Base-by-base conservation (phyloP, 2,329 filamentous ascomycete species). In the Fusarium sambucinum region DNA sequence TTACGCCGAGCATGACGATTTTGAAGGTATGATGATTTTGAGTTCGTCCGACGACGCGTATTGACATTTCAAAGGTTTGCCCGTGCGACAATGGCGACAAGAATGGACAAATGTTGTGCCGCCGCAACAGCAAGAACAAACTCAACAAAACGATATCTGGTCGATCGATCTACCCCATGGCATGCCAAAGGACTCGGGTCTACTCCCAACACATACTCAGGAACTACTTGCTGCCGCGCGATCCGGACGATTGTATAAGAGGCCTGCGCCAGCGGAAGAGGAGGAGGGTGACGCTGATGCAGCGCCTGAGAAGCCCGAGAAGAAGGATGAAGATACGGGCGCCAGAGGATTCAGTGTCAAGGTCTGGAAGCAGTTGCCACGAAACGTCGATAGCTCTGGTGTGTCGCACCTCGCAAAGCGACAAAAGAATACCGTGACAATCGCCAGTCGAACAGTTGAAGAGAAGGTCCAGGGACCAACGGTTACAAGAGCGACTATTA, bases 1-100 rank as follows among this genome's bases (percentile, higher is more conserved):
- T 52, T 87, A 86, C 67, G 81, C 84, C 38, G 87, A 89, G 68
- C 86, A 88, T 72, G 87, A 89, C 73, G 86, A 88, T 66, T 88
- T 89, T 57, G 87, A 89, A 79, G 86, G 84, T 85, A 76, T 60
- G 72, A 47, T 57, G 35, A 38, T 25, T 21, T 32, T n/a, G 14
- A 50, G 47, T 38, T 46, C 55, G 13, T 11, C 12, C 40, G 10
- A 27, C 25, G 38, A 53, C 58, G 50, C 30, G 41, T 67, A 56
- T 70, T 77, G 55, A 78, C 42, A 25, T 50, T 33, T 83, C 87
- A 85, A 63, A 70, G 93, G 94, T 62, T 86, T 97, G 13, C 95
- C 95, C 17, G 91, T 97, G 59, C 91, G 94, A 75, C 93, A 97
- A 86, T 98, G 94, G 91, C 89, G 92, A 57, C 89, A 92, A 68